Percentiles rank a stretch among this genome's conserved stretches.
phyloP scores from a whole-genome alignment of 805 yeast species.

The Sugiyamaella valdiviana region DNA sequence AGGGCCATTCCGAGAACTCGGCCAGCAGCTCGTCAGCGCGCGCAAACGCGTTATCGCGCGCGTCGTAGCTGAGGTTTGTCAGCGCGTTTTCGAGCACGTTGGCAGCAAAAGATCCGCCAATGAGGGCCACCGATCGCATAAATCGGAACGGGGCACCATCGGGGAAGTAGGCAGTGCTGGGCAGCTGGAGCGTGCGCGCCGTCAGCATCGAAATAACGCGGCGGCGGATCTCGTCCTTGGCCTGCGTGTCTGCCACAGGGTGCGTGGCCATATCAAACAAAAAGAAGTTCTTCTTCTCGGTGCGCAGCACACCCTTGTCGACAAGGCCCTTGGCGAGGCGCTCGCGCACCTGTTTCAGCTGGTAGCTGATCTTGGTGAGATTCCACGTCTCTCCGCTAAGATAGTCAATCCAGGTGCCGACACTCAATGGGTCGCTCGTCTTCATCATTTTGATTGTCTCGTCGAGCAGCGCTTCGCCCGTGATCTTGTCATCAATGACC shows the following conservation, averaged over 20 bases:
- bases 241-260: constrained; percentile 79
- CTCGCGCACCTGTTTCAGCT: constrained; percentile 94
- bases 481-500: constrained; percentile 75
- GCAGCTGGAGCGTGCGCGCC: constrained; percentile 58
- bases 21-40: constrained; percentile 88
- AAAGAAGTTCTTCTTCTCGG: constrained; percentile 91
- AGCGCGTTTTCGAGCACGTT: constrained; percentile 90
- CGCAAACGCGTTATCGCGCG: constrained; percentile 84
- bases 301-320: constrained; percentile 92
- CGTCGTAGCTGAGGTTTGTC: constrained; percentile 65
- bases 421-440: constrained; percentile 70
- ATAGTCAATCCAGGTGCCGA: constrained; percentile 88
- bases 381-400: constrained; percentile 96
- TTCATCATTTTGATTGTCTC: constrained; percentile 90
- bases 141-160: constrained; percentile 58
- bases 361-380: constrained; percentile 86
- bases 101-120: constrained; percentile 90
- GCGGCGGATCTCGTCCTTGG: constrained; percentile 73
- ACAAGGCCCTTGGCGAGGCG: constrained; percentile 94
- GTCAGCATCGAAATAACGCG: constrained; percentile 67
- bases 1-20: constrained; percentile 83
- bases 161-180: constrained; percentile 59
- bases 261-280: constrained; percentile 98
- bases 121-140: constrained; percentile 73
- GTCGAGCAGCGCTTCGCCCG: constrained; percentile 93